Evolutionary conservation across 805 yeast genomes (phyloP), one percentile per base, ranked within the genome.

Genomic region (Starmerella stigmatis): DNA sequence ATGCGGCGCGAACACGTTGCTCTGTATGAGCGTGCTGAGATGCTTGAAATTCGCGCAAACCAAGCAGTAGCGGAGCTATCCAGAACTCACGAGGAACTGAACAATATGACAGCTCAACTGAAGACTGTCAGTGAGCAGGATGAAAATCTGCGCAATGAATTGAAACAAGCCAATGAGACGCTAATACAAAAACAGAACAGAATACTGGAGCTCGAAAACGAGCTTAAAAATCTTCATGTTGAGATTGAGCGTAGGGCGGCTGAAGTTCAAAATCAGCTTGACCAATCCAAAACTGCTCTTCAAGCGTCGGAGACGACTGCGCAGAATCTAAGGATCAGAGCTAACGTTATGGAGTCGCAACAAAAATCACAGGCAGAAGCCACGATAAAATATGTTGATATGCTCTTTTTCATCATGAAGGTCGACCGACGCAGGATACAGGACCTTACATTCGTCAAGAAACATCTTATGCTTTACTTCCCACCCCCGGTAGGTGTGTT

Each of bases 371-470:
- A 27, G 26, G 13, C 26, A 6, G 41, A 38, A 15, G 16, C 41
- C n/a, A 28, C 33, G 7, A 21, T 21, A 12, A 26, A 38, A 33
- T 26, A 38, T n/a, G 25, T 38, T 11, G 33, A 27, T 19, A 28
- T 38, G 27, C 41, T 38, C 3, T 38, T 38, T n/a, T 27, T 20
- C 19, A 38, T 38, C 10, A 27, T 38, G 41, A 19, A 20, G 25
- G 41, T 28, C 5, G 31, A 38, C 27, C 33, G 33, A 10, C 32
- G 41, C 12, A 17, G 41, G n/a, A 38, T 38, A 4, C 33, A 20
- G 26, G 41, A 38, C n/a, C 41, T 38, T 26, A 38, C 33, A 6
- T 38, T 38, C 15, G 41, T 38, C 21, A 38, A 38, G 41, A 38
- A 27, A 17, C 33, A 38, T 28, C 33, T 38, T 4, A 38, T 28